Base-by-base conservation (phyloP, 1,284 basidiomycete genomes). In the Apiotrichum siamense region DNA sequence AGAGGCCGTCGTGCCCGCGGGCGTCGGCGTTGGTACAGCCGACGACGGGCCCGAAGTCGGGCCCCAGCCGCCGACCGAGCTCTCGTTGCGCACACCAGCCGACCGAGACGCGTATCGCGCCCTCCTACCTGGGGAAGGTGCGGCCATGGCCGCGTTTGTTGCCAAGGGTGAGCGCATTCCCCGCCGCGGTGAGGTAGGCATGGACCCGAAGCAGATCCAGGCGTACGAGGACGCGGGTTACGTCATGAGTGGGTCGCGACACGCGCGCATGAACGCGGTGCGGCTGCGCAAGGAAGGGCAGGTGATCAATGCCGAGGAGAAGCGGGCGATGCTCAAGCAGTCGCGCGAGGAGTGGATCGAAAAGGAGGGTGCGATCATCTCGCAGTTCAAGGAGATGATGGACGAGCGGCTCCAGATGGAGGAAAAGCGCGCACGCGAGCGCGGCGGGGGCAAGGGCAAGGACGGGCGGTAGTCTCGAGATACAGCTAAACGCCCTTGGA, bases 231-330 rank as follows among this genome's bases (percentile, higher is more conserved):
- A 77, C 33, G 86, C 86, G 17, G 94, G 94, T n/a, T 98, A 94
- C 72, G 94, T 98, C 50, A 98, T 98, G 96, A 91, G 87, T 64
- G 94, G 94, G 38, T 88, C 84, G 66, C 78, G 94, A 50, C 93
- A 98, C 72, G 79, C 84, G 58, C 80, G 88, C 67, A 97, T 97
- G 93, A 97, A 94, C 63, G 96, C 93, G 0, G 94, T 98, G 33
- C 86, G 96, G 55, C 87, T 97, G 82, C 79, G 94, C 64, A 73
- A 97, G 79, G 94, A 98, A 78, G 96, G 97, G 76, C 94, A 98
- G 76, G 92, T 98, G 55, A 94, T 97, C 70, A 90, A 86, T 62
- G 92, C 93, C 1, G 94, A 97, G 76, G 94, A 98, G 78, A 96
- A 97, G 78, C 78, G 92, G 38, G 88, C 88, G 23, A 90, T 97